Percentiles rank a stretch among this genome's conserved stretches.
phyloP scores from a whole-genome alignment of 108 stramenopile species.

The Pseudonitzschia multiseries region DNA sequence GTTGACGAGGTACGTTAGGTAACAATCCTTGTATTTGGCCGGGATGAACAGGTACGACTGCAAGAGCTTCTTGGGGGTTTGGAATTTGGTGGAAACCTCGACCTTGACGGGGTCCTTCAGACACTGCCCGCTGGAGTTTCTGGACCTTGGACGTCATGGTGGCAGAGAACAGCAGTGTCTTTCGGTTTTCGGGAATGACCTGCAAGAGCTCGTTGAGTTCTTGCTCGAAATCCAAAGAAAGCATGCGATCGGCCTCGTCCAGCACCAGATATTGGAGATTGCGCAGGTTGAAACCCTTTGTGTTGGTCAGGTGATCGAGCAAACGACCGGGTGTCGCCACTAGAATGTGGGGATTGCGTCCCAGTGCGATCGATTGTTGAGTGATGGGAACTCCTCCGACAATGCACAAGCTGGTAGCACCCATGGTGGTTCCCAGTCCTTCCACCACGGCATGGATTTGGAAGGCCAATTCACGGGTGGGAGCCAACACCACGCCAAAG shows the following conservation, averaged over 20 bases:
- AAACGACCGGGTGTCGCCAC: constrained; percentile 98
- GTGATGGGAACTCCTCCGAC: constrained; percentile 97
- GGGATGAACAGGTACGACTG: constrained; percentile 98
- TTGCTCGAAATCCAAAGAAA: constrained; percentile 88
- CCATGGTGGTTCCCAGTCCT: constrained; percentile 88
- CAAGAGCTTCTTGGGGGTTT: constrained; percentile 92
- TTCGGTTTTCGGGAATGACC: constrained; percentile 83
- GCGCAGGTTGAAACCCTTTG: constrained; percentile 95
- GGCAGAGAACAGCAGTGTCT: constrained; percentile 96
- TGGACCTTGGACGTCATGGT: constrained; percentile 99
- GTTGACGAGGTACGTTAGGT: constrained; percentile 95
- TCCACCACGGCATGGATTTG: constrained; percentile 97
- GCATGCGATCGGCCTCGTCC: constrained; percentile 99
- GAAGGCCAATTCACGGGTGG: constrained; percentile 99
- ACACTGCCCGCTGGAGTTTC: constrained; percentile 94
- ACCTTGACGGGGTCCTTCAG: constrained; percentile 91
- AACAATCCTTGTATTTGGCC: constrained; percentile 99
- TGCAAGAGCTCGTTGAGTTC: constrained; percentile 92
- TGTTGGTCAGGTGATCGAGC: constrained; percentile 97
- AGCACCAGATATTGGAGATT: constrained; percentile 90
- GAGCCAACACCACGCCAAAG: constrained; percentile 92
- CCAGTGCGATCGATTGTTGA: constrained; percentile 94
- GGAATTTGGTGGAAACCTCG: constrained; percentile 93
- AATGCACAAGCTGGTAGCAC: constrained; percentile 90
- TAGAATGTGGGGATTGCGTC: constrained; percentile 95